These are phyloP conservation scores for Rhizomucor pusillus DNA, from an alignment of 371 early-diverging fungal genomes.

Conservation along the genomic window DNA sequence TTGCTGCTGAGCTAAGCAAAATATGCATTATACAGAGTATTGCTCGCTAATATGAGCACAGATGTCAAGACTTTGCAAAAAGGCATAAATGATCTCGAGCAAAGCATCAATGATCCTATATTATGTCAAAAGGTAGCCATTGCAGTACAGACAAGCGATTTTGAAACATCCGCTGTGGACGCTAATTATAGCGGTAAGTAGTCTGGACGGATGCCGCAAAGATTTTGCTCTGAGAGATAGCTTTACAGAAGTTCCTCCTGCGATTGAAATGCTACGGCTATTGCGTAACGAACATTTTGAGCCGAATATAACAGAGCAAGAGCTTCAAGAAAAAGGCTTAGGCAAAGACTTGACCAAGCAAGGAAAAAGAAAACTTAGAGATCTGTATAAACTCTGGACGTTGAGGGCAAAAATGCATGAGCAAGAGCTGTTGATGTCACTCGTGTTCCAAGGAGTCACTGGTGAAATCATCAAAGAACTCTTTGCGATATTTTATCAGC, in stretches of 20 bases:
- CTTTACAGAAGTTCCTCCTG: constrained; percentile 1
- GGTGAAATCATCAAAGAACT: constrained; percentile 63
- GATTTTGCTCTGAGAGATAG: neutral
- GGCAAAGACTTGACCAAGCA: constrained; percentile 2
- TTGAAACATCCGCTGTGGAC: constrained; percentile 12
- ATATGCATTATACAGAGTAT: no score
- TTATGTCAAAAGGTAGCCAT: constrained; percentile 58
- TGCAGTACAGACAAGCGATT: constrained; percentile 46
- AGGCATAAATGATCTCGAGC: constrained; percentile 48
- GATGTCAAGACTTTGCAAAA: constrained; percentile 50
- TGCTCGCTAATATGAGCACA: constrained; percentile 52
- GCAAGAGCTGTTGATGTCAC: constrained; percentile 51
- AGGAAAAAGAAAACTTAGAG: neutral
- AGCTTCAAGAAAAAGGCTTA: constrained; percentile 19
- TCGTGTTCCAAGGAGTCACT: constrained; percentile 64
- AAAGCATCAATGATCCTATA: constrained; percentile 40
- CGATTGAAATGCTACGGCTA: constrained; percentile 32
- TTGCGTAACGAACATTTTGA: constrained; percentile 42
- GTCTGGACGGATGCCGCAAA: neutral
- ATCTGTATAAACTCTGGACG: constrained; percentile 47
- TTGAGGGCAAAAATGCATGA: constrained; percentile 54
- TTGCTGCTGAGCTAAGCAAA: no score
- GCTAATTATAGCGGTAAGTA: constrained; percentile 7
- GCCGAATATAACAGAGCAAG: constrained; percentile 39
- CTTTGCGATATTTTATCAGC: constrained; percentile 64